Evolutionary conservation across 2,329 filamentous ascomycete species (phyloP), one percentile per base, ranked within the genome.

Genomic region (Hypoxylon sp.): DNA sequence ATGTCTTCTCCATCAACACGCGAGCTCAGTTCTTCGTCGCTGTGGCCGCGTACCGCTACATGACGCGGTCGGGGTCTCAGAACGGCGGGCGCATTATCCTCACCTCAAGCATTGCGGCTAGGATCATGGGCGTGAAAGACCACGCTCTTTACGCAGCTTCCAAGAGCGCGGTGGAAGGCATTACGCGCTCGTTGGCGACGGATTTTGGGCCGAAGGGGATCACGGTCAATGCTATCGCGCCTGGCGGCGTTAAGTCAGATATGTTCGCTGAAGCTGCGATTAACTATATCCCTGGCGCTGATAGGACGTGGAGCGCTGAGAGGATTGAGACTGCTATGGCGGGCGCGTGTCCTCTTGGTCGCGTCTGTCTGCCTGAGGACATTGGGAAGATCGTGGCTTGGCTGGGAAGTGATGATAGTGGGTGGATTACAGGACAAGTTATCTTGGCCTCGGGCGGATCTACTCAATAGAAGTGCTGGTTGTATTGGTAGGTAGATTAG

Each of bases 181-280:
- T 51, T 13, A 32, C 35, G 8, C 47, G 47, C 12, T 51, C 47
- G 15, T 21, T 51, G 9, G 47, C 47, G 6, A 51, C 47, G 7
- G 47, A 51, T 15, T 51, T 44, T 7, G 47, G 47, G 2, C 25
- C 47, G 2, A 17, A 12, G 2, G 47, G 47, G 3, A 45, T 51
- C 34, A 51, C 47, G 3, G 47, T 51, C 19, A 51, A 51, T 3
- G 47, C 47, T 5, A 51, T 51, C 15, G 47, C 47, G 2, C 47
- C 47, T 2, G 47, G 47, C 2, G 47, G 47, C 9, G 47, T 51
- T 17, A 51, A 51, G 21, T 27, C 47, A 3, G 47, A 51, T 5
- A 51, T 51, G 47, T 44, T 40, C 23, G 34, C 47, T 4, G 47
- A 51, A 12, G 40, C 40, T 6, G 47, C 47, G 3, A 40, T 41